A percentile compares a stretch with the other conserved stretches of the same genome.
Conservation (phyloP, 1,284 basidiomycete genomes). For the Ganoderma leucocontextum region DNA sequence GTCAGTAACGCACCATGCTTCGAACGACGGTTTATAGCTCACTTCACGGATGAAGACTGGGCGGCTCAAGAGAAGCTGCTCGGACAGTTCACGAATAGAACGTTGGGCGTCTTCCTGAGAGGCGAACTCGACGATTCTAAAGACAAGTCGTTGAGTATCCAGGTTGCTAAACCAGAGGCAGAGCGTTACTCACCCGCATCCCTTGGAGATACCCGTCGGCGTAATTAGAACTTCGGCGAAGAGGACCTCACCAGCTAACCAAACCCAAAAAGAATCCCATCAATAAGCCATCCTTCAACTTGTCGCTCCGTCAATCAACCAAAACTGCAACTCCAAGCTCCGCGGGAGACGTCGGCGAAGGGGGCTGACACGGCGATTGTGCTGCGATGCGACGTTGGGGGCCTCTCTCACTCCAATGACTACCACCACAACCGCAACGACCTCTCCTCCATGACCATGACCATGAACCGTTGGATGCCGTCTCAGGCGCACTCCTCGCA, state of each 20-base stretch:
- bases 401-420: conserved; percentile 16
- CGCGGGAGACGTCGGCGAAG: conserved; percentile 29
- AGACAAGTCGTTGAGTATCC: background rate
- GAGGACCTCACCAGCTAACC: conserved; percentile 94
- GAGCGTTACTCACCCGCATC: conserved; percentile 87
- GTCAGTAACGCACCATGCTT: background rate
- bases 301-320: conserved; percentile 66
- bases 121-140: conserved; percentile 92
- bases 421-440: conserved; percentile 10
- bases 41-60: conserved; percentile 98
- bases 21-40: conserved; percentile 12
- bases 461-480: conserved; percentile 28
- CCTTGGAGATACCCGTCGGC: conserved; percentile 96
- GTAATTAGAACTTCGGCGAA: conserved; percentile 99
- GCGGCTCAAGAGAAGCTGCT: conserved; percentile 88
- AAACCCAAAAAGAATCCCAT: conserved; percentile 84
- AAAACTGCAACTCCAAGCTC: conserved; percentile 46
- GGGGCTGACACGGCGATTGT: conserved; percentile 14
- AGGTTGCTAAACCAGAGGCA: conserved; percentile 18
- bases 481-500: conserved; percentile 23
- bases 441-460: conserved; percentile 20
- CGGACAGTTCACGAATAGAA: conserved; percentile 87
- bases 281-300: conserved; percentile 81
- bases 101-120: conserved; percentile 86
- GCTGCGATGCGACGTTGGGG: conserved; percentile 16